phyloP scores from a whole-genome alignment of 2,329 filamentous ascomycete genomes.

The Penicillium corylophilum region DNA sequence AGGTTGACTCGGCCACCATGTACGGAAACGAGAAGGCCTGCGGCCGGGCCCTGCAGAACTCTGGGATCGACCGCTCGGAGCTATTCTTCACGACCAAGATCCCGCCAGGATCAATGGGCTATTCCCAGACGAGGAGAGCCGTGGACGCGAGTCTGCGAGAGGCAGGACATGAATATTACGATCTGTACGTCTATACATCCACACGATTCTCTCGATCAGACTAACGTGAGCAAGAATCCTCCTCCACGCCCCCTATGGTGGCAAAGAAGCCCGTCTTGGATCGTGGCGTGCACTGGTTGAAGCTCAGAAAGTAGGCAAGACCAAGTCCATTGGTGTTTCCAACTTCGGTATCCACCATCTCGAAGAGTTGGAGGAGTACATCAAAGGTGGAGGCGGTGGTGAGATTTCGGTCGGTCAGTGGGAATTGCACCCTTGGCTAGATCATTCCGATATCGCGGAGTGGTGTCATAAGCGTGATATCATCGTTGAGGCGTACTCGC shows the following conservation, averaged over 20 bases:
- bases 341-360: slow-evolving; percentile 77
- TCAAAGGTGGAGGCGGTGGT: slow-evolving; percentile 61
- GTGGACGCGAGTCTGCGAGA: slow-evolving; percentile 62
- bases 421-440: slow-evolving; percentile 81
- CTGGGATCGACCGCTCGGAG: slow-evolving; percentile 62
- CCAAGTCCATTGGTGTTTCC: slow-evolving; percentile 70
- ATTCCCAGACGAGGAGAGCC: slow-evolving; percentile 65
- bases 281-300: slow-evolving; percentile 78
- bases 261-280: slow-evolving; percentile 63
- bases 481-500: slow-evolving; percentile 75
- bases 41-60: slow-evolving; percentile 63
- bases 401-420: slow-evolving; percentile 75
- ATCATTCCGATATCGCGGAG: slow-evolving; percentile 63
- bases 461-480: slow-evolving; percentile 68
- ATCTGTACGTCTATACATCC: slow-evolving; percentile 52
- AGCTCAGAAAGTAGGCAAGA: slow-evolving; percentile 68
- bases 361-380: slow-evolving; percentile 58
- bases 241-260: slow-evolving; percentile 76
- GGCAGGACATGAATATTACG: slow-evolving; percentile 70
- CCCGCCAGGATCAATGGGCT: slow-evolving; percentile 61
- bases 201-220: neutral
- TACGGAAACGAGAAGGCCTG: slow-evolving; percentile 71
- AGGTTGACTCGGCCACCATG: slow-evolving; percentile 62
- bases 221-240: slow-evolving; percentile 49
- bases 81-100: slow-evolving; percentile 82